phyloP scores from a whole-genome alignment of 73 alveolate species.

The Stentor roeselii region DNA sequence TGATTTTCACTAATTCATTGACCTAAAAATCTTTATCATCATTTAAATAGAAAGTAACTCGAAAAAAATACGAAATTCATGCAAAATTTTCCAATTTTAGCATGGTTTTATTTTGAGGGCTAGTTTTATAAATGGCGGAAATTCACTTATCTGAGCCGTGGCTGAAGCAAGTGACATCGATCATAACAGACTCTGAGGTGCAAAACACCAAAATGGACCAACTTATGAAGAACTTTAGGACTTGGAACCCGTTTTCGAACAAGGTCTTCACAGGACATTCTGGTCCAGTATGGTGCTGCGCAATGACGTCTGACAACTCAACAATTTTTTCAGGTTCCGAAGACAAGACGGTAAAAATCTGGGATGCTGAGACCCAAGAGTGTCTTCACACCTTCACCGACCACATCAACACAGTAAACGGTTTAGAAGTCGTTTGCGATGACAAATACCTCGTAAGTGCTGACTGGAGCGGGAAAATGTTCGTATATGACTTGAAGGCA shows the following conservation, averaged over 20 bases:
- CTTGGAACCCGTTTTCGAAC: neutral
- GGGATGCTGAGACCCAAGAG: neutral
- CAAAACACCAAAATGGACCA: neutral
- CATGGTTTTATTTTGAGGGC: too few species aligned
- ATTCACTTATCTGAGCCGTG: too few species aligned
- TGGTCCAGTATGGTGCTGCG: neutral
- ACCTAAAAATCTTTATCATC: too few species aligned
- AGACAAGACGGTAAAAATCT: neutral
- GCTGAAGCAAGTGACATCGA: too few species aligned
- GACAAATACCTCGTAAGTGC: neutral
- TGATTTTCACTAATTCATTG: too few species aligned
- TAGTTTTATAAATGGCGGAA: too few species aligned
- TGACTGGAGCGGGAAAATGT: neutral
- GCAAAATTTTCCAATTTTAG: too few species aligned
- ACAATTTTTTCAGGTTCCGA: conserved; percentile 1
- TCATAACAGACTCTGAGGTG: too few species aligned
- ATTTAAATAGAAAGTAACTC: too few species aligned
- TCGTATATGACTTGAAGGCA: neutral
- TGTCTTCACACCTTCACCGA: neutral
- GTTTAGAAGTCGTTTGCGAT: neutral
- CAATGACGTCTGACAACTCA: neutral
- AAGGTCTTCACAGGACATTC: neutral
- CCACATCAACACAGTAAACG: neutral
- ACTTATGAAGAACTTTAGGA: neutral
- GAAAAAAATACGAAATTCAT: too few species aligned